phyloP scores from a whole-genome alignment of 257 asterid species.

The Solanum chiquidenum region DNA sequence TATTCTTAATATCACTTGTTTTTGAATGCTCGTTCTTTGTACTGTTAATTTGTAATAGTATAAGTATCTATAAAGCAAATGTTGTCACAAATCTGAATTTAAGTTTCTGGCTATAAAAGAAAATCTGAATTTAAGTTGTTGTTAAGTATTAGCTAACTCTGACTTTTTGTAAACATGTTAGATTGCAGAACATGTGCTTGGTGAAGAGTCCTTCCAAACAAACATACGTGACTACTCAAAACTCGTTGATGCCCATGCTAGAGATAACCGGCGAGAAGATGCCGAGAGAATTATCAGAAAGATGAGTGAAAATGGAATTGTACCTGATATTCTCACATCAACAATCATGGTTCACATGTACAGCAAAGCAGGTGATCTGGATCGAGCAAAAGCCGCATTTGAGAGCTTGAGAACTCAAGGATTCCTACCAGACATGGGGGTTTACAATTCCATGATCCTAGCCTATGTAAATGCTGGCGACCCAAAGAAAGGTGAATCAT shows the following conservation, averaged over 20 bases:
- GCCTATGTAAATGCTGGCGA: constrained; percentile 55
- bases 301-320: constrained; percentile 60
- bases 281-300: constrained; percentile 63
- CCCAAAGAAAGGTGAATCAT: constrained; percentile 26
- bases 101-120: not conserved
- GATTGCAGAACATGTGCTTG: constrained; percentile 72
- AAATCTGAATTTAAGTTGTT: not conserved
- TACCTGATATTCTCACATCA: constrained; percentile 49
- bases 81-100: not conserved
- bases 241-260: constrained; percentile 47
- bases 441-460: constrained; percentile 55
- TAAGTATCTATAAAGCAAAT: not conserved
- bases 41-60: not conserved
- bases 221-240: constrained; percentile 62
- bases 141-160: not conserved
- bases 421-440: constrained; percentile 43
- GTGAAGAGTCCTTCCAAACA: constrained; percentile 66
- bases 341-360: constrained; percentile 50
- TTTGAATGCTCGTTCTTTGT: not conserved
- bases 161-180: constrained; percentile 4
- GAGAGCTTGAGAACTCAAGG: constrained; percentile 40
- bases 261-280: constrained; percentile 42
- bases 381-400: constrained; percentile 42
- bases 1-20: not conserved
- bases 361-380: constrained; percentile 53